Percentiles rank a stretch among this genome's conserved stretches.
Evolutionary conservation across 73 alveolate species (phyloP).

Genomic region (Uronychia setigera): DNA sequence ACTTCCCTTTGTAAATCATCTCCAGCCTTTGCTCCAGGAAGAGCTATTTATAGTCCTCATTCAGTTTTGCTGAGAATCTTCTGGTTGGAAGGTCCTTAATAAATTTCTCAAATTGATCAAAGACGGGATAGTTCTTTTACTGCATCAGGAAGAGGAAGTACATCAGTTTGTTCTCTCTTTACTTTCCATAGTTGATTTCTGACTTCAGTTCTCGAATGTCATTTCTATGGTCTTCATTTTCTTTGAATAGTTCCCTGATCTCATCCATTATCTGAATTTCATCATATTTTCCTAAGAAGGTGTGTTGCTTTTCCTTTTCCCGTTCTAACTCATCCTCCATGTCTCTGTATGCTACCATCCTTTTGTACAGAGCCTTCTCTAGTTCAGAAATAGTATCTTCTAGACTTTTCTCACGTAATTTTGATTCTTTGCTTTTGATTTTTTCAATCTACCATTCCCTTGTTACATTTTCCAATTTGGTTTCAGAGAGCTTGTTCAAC

Average conservation of each 20-base stretch:
- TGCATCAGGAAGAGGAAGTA: slow-evolving; percentile 57
- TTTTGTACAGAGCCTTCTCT: not conserved
- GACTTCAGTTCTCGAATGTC: slow-evolving; percentile 57
- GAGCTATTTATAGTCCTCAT: slow-evolving; percentile 54
- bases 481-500: not conserved
- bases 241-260: slow-evolving; percentile 47
- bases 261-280: slow-evolving; percentile 51
- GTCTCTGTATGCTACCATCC: slow-evolving; percentile 8
- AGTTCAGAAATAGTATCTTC: not conserved
- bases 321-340: not conserved
- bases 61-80: slow-evolving; percentile 48
- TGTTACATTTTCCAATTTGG: not conserved
- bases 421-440: not conserved
- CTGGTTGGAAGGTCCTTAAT: slow-evolving; percentile 58
- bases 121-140: slow-evolving; percentile 46
- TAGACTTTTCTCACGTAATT: not conserved
- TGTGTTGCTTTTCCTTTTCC: slow-evolving; percentile 3
- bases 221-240: slow-evolving; percentile 48
- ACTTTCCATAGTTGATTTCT: slow-evolving; percentile 63
- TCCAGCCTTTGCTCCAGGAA: slow-evolving; percentile 40
- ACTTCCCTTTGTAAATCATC: slow-evolving; percentile 1
- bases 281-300: slow-evolving; percentile 54
- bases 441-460: not conserved
- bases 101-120: slow-evolving; percentile 48
- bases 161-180: slow-evolving; percentile 66